A percentile compares a stretch with the other conserved stretches of the same genome.
Conservation (phyloP, 176 grass and related monocot genomes). For the Bothriochloa decipiens region DNA sequence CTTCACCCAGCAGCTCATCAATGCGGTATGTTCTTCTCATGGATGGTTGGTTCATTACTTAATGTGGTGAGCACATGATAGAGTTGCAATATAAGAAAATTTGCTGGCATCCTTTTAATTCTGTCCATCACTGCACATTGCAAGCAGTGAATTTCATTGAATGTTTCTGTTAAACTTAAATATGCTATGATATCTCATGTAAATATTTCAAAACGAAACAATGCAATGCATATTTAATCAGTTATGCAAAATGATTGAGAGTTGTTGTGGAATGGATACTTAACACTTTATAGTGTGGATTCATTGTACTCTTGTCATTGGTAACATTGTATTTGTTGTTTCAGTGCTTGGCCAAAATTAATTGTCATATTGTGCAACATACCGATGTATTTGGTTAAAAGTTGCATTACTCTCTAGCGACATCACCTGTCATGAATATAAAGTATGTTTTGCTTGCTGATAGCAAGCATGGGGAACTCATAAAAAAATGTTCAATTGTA, state of each 20-base stretch:
- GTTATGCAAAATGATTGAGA: background rate
- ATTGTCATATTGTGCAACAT: background rate
- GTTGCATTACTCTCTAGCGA: background rate
- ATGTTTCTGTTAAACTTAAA: background rate
- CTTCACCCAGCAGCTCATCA: slow-evolving; percentile 76
- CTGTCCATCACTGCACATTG: background rate
- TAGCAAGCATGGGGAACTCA: background rate
- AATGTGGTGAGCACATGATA: background rate
- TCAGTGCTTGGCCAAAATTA: background rate
- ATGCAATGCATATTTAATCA: background rate
- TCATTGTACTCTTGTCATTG: background rate
- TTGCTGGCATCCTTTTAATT: background rate
- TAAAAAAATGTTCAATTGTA: background rate
- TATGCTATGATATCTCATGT: background rate
- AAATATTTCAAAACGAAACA: background rate
- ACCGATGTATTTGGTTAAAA: background rate
- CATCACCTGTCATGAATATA: background rate
- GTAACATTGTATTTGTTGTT: background rate
- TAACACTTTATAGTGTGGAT: background rate
- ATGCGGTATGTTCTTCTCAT: slow-evolving; percentile 52
- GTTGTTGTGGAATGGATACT: background rate
- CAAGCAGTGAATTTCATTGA: background rate
- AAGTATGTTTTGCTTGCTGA: background rate
- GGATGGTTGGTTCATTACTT: too few species aligned
- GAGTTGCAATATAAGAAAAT: background rate